These are phyloP conservation scores for Setaria italica DNA, from an alignment of 202 grass and related monocot species.

Conservation along the genomic window DNA sequence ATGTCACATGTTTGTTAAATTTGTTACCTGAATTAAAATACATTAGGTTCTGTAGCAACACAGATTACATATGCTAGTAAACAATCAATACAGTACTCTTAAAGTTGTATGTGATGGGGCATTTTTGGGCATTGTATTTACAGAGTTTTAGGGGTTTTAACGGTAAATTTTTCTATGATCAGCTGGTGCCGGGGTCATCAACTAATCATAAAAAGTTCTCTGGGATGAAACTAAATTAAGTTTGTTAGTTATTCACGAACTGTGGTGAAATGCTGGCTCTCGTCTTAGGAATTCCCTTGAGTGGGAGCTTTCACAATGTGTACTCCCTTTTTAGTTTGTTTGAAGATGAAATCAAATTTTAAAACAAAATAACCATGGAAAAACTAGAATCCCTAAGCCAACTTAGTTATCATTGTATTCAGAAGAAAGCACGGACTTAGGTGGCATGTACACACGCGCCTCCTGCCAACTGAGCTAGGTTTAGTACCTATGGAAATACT, in stretches of 20 bases:
- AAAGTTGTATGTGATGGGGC: slow-evolving; percentile 3
- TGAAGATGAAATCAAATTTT: slow-evolving; percentile 18
- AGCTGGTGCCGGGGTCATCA: neutral
- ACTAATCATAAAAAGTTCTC: neutral
- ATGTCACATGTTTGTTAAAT: neutral
- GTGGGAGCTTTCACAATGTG: too few species aligned
- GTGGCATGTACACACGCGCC: neutral
- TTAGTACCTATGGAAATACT: slow-evolving; percentile 5
- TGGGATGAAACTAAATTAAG: neutral
- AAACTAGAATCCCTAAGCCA: neutral
- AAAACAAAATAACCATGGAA: neutral
- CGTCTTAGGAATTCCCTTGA: neutral
- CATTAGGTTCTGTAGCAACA: slow-evolving; percentile 18
- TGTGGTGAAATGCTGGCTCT: neutral
- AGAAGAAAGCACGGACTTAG: neutral
- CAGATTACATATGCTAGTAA: slow-evolving; percentile 15
- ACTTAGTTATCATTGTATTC: neutral
- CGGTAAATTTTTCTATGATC: neutral
- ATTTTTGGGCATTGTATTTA: neutral
- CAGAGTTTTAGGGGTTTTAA: neutral
- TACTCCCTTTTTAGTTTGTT: neutral
- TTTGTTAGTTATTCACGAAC: neutral
- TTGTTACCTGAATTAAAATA: slow-evolving; percentile 19
- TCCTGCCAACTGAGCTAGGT: neutral
- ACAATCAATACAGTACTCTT: neutral